phyloP scores from a whole-genome alignment of 148 eudicot genomes.

The Selenicereus undatus region DNA sequence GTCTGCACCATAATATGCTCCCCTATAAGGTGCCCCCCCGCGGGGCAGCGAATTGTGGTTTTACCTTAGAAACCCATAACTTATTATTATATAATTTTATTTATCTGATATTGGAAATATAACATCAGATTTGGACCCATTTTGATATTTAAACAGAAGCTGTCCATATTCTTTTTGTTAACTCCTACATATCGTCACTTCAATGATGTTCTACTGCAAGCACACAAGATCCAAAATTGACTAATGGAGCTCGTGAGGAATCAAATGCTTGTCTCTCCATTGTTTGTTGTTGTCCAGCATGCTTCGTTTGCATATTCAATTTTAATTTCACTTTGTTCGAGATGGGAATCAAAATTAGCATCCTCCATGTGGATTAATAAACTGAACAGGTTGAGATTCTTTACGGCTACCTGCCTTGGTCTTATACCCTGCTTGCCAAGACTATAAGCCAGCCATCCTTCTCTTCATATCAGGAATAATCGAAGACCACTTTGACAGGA shows the following conservation, averaged over 20 bases:
- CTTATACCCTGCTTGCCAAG: not conserved
- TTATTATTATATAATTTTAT: too few relatives aligned
- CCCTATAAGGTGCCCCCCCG: too few relatives aligned
- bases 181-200: not conserved
- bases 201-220: not conserved
- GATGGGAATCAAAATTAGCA: not conserved
- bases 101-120: too few relatives aligned
- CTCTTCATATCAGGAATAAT: not conserved
- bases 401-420: too few relatives aligned
- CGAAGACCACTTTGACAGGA: not conserved
- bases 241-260: not conserved
- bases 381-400: not conserved
- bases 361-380: slow-evolving; percentile 4
- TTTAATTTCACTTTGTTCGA: not conserved
- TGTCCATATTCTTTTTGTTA: not conserved
- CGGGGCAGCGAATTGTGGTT: too few relatives aligned
- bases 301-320: not conserved
- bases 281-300: not conserved
- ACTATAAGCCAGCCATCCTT: not conserved
- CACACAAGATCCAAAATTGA: not conserved
- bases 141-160: not conserved
- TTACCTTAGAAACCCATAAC: too few relatives aligned
- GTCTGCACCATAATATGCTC: too few relatives aligned
- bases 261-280: not conserved
- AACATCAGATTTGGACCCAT: not conserved